phyloP scores from a whole-genome alignment of 495 filamentous ascomycete species.

The Cercophora samala region DNA sequence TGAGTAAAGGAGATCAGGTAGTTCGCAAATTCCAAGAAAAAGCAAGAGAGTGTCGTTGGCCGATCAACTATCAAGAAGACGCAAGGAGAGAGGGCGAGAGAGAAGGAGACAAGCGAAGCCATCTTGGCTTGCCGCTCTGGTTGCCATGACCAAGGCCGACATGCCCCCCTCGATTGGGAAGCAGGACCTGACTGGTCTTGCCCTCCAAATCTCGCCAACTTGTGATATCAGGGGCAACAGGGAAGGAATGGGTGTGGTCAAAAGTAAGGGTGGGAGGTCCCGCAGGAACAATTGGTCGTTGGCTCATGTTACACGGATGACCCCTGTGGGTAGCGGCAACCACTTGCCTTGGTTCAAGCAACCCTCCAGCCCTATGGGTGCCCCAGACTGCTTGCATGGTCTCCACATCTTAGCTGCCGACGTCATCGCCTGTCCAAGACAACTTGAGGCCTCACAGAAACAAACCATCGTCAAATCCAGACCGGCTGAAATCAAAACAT shows the following conservation, averaged over 20 bases:
- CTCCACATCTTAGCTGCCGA: not conserved
- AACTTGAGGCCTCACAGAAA: not conserved
- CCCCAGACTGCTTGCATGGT: not conserved
- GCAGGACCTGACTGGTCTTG: slow-evolving; percentile 5
- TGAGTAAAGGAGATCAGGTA: not conserved
- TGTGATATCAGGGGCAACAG: not conserved
- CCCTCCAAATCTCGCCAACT: not conserved
- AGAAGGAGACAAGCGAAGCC: not conserved
- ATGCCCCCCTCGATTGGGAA: not conserved
- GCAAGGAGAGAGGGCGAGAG: not conserved
- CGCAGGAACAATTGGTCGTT: not conserved
- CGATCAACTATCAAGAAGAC: not conserved
- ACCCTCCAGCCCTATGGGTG: not conserved
- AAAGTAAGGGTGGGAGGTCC: not conserved
- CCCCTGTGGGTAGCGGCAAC: not conserved
- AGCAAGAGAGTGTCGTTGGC: not conserved
- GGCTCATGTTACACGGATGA: not conserved
- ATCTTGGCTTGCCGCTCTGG: not conserved
- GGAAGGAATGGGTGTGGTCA: not conserved
- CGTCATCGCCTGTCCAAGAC: not conserved
- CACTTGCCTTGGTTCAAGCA: not conserved
- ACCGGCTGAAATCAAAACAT: not conserved
- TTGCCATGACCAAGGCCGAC: not conserved
- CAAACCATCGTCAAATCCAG: not conserved
- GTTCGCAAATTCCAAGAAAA: slow-evolving; percentile 4